A percentile compares a stretch with the other conserved stretches of the same genome.
Evolutionary conservation across 805 yeast species (phyloP).

Genomic region (Saccharomycopsis microspora): DNA sequence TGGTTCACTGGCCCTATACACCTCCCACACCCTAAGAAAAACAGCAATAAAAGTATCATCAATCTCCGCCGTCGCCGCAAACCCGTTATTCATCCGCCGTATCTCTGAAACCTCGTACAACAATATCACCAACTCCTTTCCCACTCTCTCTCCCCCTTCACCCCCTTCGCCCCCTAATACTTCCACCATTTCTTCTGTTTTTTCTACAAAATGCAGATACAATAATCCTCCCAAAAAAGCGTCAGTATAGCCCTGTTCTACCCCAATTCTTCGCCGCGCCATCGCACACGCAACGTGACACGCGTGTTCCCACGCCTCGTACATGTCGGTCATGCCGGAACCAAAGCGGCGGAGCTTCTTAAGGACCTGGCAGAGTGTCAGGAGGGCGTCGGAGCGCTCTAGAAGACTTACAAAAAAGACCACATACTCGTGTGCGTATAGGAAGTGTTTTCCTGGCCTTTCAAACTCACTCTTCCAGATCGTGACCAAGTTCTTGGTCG

Average conservation of each 20-base stretch:
- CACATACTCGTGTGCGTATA: slow-evolving; percentile 61
- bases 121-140: slow-evolving; percentile 30
- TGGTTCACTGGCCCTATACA: neutral
- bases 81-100: slow-evolving; percentile 66
- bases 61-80: slow-evolving; percentile 63
- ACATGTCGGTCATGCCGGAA: slow-evolving; percentile 59
- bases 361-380: slow-evolving; percentile 45
- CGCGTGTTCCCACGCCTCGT: slow-evolving; percentile 55
- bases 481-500: slow-evolving; percentile 60
- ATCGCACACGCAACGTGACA: slow-evolving; percentile 42
- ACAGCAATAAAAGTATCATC: slow-evolving; percentile 63
- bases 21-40: slow-evolving; percentile 37
- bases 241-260: slow-evolving; percentile 41
- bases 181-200: slow-evolving; percentile 24
- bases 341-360: slow-evolving; percentile 72
- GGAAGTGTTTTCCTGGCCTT: slow-evolving; percentile 87
- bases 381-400: slow-evolving; percentile 41
- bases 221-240: slow-evolving; percentile 32
- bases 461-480: slow-evolving; percentile 94
- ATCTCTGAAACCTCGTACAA: slow-evolving; percentile 46
- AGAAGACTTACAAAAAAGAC: slow-evolving; percentile 49
- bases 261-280: slow-evolving; percentile 31
- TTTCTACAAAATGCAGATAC: slow-evolving; percentile 31
- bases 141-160: slow-evolving; percentile 25
- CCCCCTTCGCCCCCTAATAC: slow-evolving; percentile 14